Conservation (phyloP, 257 asterid species). For the Solanum corneliomulleri region DNA sequence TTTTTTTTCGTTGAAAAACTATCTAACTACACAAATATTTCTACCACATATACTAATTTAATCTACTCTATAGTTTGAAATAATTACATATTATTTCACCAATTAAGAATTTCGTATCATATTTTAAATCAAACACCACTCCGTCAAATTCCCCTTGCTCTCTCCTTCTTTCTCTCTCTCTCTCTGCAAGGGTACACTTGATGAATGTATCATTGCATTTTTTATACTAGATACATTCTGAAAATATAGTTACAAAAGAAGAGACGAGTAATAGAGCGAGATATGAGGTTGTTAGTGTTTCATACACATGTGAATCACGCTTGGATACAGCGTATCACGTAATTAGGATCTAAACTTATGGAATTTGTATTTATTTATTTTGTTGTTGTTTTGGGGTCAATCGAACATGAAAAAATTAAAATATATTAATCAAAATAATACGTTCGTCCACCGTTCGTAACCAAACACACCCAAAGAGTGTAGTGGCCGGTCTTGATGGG, state of each 20-base stretch:
- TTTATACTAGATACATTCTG: not conserved
- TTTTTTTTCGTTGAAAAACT: not conserved
- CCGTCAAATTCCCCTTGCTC: not conserved
- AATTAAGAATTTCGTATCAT: not conserved
- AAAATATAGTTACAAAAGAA: no score
- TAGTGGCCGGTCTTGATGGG: not conserved
- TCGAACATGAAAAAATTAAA: not conserved
- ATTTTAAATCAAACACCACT: not conserved
- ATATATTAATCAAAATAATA: no score
- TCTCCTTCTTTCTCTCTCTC: not conserved
- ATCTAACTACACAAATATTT: not conserved
- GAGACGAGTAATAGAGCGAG: not conserved
- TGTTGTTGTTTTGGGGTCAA: not conserved
- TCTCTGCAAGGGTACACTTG: not conserved
- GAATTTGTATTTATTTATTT: no score
- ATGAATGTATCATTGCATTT: no score
- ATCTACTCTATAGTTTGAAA: not conserved
- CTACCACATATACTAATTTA: not conserved
- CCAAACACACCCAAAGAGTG: not conserved
- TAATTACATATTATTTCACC: not conserved
- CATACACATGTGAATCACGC: not conserved
- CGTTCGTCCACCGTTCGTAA: rapidly evolving
- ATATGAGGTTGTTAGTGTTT: not conserved
- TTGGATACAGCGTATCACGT: not conserved
- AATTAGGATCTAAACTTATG: not conserved